These are phyloP conservation scores for Tricholoma bakamatsutake DNA, from an alignment of 768 basidiomycete genomes.

Conservation along the genomic window DNA sequence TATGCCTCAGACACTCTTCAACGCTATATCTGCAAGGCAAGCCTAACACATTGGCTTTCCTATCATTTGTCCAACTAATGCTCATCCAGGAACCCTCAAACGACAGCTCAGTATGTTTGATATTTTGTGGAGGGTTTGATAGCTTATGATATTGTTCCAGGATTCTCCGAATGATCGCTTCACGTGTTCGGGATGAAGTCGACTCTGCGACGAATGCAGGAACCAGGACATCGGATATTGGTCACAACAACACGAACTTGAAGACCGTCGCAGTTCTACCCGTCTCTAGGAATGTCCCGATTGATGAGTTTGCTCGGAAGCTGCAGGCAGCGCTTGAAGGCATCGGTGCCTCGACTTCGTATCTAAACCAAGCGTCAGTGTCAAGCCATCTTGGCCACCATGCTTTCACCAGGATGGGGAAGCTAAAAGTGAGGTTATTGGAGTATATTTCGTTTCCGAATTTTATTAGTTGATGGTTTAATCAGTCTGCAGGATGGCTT, in stretches of 20 bases:
- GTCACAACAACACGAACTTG: conserved; percentile 77
- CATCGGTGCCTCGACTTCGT: conserved; percentile 90
- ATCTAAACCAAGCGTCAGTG: conserved; percentile 90
- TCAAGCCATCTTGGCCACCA: conserved; percentile 90
- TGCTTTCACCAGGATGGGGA: conserved; percentile 95
- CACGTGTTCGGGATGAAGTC: conserved; percentile 81
- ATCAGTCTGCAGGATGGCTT: conserved; percentile 66
- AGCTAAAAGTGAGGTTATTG: conserved; percentile 77
- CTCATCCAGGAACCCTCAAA: conserved; percentile 64
- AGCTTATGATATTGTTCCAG: conserved; percentile 26
- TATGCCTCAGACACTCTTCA: conserved; percentile 97
- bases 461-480: background rate
- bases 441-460: background rate
- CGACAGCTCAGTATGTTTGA: conserved; percentile 67
- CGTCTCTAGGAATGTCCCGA: conserved; percentile 78
- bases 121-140: background rate
- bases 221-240: conserved; percentile 53
- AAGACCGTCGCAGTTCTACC: conserved; percentile 95
- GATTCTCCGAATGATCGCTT: conserved; percentile 84
- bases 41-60: conserved; percentile 12
- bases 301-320: conserved; percentile 86
- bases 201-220: conserved; percentile 52
- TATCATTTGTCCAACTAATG: background rate
- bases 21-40: conserved; percentile 87
- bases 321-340: conserved; percentile 84